Conservation (phyloP, 2,329 filamentous ascomycete species). For the Colletotrichum tamarilloi region DNA sequence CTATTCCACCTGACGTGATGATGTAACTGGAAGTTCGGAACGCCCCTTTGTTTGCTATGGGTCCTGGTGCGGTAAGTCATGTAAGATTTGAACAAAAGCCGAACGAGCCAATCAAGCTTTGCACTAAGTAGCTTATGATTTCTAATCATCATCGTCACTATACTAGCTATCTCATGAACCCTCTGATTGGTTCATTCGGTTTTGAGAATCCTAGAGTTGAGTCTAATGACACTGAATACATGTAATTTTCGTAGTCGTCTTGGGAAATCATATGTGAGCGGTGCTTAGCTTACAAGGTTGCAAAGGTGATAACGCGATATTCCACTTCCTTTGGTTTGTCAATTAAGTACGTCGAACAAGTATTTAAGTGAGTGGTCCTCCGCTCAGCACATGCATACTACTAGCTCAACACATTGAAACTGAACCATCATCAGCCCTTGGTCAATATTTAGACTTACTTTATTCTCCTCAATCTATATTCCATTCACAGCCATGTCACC, state of each 20-base stretch:
- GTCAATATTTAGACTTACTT: too few relatives aligned
- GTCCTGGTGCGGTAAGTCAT: not conserved
- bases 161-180: not conserved
- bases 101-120: not conserved
- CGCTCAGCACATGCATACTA: too few relatives aligned
- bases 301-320: too few relatives aligned
- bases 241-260: too few relatives aligned
- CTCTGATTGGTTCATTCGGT: not conserved
- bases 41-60: not conserved
- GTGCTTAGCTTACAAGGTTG: too few relatives aligned
- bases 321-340: too few relatives aligned
- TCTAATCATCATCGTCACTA: not conserved
- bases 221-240: too few relatives aligned
- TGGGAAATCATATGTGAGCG: too few relatives aligned
- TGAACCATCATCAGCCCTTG: too few relatives aligned
- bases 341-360: too few relatives aligned
- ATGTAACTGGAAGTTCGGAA: not conserved
- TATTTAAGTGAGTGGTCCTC: too few relatives aligned
- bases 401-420: too few relatives aligned
- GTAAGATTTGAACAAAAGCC: not conserved
- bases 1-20: not conserved
- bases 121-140: not conserved
- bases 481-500: not conserved
- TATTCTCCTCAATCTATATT: not conserved
- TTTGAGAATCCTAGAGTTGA: not conserved